These are phyloP conservation scores for Fusarium beomiforme DNA, from an alignment of 2,329 filamentous ascomycete genomes.

Conservation along the genomic window DNA sequence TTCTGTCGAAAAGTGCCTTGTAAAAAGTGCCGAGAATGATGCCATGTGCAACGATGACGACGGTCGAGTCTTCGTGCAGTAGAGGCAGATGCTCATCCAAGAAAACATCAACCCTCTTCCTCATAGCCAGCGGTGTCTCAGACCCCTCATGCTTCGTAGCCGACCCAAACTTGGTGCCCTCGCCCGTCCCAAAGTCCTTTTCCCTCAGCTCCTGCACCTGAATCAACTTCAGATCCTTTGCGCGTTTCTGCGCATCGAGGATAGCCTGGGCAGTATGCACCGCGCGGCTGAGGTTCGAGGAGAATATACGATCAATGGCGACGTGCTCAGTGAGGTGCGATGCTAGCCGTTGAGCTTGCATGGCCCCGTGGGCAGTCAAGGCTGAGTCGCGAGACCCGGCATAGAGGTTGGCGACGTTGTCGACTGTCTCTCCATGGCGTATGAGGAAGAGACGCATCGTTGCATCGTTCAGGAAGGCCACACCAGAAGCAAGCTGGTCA, in stretches of 20 bases:
- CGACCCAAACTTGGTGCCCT: conserved; percentile 68
- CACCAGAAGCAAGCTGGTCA: conserved; percentile 33
- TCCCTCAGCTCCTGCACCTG: conserved; percentile 66
- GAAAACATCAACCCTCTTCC: conserved; percentile 70
- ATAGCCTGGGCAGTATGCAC: conserved; percentile 76
- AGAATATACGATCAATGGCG: conserved; percentile 72
- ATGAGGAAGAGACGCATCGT: conserved; percentile 73
- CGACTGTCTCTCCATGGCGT: conserved; percentile 89
- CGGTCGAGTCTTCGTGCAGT: conserved; percentile 10
- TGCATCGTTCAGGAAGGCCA: conserved; percentile 31
- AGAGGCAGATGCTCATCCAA: conserved; percentile 72
- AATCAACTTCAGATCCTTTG: conserved; percentile 29
- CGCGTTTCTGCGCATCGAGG: conserved; percentile 61
- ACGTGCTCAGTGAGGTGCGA: conserved; percentile 61
- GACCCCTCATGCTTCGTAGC: conserved; percentile 57
- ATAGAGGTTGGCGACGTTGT: conserved; percentile 83
- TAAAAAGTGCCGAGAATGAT: conserved; percentile 79
- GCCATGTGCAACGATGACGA: conserved; percentile 78
- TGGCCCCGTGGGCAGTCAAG: conserved; percentile 82
- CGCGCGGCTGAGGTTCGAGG: conserved; percentile 81
- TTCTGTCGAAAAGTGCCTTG: conserved; percentile 66
- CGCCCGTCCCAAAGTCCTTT: conserved; percentile 77
- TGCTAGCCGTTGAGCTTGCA: conserved; percentile 80
- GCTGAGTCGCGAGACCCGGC: conserved; percentile 84
- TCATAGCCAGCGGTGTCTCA: conserved; percentile 77